Base-by-base conservation (phyloP, 2,329 filamentous ascomycete species). In the Tolypocladium cylindrosporum region DNA sequence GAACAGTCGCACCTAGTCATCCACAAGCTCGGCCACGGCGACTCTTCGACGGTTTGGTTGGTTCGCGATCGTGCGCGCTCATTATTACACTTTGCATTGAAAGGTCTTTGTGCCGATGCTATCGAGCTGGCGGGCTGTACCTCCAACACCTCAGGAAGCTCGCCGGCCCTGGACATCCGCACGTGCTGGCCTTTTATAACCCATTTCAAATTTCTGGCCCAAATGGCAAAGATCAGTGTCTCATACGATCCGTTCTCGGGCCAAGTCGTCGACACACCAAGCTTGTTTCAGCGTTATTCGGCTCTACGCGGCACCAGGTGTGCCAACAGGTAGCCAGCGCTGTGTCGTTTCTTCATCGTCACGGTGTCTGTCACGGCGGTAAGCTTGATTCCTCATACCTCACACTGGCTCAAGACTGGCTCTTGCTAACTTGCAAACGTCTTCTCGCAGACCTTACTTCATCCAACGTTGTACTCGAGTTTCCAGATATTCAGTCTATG, bases 11-110 rank as follows among this genome's bases (percentile, higher is more conserved):
- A 61, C 56, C 27, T 57, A 55, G 53, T 61, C 41, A 54, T 61
- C 14, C 56, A 61, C 55, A 61, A 60, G 51, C 58, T 61, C 36
- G 60, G 60, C 60, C 58, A 59, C 24, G 60, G 60, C 19, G 58
- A 58, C 50, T 61, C 57, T 50, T 59, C 56, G 37, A 61, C 58
- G n/a, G 56, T 59, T 36, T 61, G 58, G 59, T 41, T 61, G 24
- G 60, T 59, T 27, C 54, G 56, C 55, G 40, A 36, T 4, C 43
- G 42, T 56, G 43, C 43, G 27, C 51, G 6, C 37, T 10, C 16
- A 43, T n/a, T 51, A 19, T 55, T 51, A 8, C 55, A 57, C 34
- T 59, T 51, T 36, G 58, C 52, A 2, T 36, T 59, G 36, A 59
- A 59, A 42, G 57, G 57, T 45, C 55, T 59, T 43, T 55, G 55